Conservation (phyloP, 768 basidiomycete genomes). For the Pilatotrama ljubarskyi region DNA sequence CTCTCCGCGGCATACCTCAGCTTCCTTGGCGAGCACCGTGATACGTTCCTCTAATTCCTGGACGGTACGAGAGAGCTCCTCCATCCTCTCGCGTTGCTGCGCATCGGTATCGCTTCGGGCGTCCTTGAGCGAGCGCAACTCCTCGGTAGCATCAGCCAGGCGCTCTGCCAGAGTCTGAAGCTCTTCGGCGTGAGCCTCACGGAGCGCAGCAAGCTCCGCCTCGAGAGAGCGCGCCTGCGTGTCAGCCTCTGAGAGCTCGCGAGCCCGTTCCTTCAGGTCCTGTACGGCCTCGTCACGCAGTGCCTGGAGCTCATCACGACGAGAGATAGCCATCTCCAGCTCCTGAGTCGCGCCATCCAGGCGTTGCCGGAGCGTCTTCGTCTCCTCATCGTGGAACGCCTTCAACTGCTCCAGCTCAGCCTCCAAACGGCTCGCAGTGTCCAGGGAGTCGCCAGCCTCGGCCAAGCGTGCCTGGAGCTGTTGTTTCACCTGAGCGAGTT, state of each 20-base stretch:
- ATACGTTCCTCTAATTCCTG: slow-evolving; percentile 39
- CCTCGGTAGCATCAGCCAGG: slow-evolving; percentile 19
- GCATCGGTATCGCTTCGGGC: slow-evolving; percentile 18
- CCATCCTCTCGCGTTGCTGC: slow-evolving; percentile 19
- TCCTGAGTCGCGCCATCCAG: slow-evolving; percentile 7
- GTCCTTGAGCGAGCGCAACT: slow-evolving; percentile 16
- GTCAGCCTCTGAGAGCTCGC: not conserved
- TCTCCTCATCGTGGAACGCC: slow-evolving; percentile 8
- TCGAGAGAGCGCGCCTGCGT: slow-evolving; percentile 11
- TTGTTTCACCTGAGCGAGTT: slow-evolving; percentile 24
- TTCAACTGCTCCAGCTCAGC: slow-evolving; percentile 11
- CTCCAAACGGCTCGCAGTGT: slow-evolving; percentile 23
- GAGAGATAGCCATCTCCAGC: not conserved
- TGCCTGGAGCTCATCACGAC: slow-evolving; percentile 16
- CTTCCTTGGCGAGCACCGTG: slow-evolving; percentile 40
- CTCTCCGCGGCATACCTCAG: slow-evolving; percentile 14
- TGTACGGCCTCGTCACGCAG: slow-evolving; percentile 11
- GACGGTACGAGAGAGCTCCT: slow-evolving; percentile 15
- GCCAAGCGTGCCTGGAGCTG: slow-evolving; percentile 31
- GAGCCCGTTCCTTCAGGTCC: not conserved
- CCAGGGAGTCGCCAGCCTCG: slow-evolving; percentile 17
- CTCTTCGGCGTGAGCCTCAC: slow-evolving; percentile 19
- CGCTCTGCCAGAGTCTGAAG: slow-evolving; percentile 24
- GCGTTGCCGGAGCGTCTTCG: slow-evolving; percentile 2
- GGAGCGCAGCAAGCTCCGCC: slow-evolving; percentile 8